Evolutionary conservation across 805 yeast genomes (phyloP).

Genomic region (Barnettozyma populi): DNA sequence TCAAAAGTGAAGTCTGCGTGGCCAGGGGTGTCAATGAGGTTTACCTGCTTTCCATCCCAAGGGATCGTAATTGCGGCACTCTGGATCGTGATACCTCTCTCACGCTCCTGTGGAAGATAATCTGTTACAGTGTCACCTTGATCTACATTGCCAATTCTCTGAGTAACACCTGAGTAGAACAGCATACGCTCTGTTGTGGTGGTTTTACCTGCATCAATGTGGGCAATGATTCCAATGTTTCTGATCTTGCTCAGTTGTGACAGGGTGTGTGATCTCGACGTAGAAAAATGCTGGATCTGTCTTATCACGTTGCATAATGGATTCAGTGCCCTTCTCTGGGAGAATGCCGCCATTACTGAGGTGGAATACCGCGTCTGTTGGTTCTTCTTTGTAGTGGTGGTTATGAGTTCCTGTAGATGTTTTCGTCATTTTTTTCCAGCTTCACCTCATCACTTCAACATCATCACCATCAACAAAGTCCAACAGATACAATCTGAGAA

Average conservation of each 20-base stretch:
- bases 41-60: slow-evolving; percentile 75
- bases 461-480: background rate
- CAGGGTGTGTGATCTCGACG: background rate
- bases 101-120: slow-evolving; percentile 81
- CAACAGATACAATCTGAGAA: background rate
- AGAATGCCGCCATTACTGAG: background rate
- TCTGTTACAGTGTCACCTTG: slow-evolving; percentile 97
- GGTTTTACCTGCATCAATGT: slow-evolving; percentile 97
- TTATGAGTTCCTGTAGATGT: background rate
- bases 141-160: slow-evolving; percentile 86
- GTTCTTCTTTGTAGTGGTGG: background rate
- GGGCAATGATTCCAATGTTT: slow-evolving; percentile 97
- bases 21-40: slow-evolving; percentile 95
- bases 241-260: slow-evolving; percentile 38
- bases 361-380: background rate
- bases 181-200: slow-evolving; percentile 96
- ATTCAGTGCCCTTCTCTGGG: background rate
- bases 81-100: slow-evolving; percentile 92
- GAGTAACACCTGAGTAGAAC: slow-evolving; percentile 78
- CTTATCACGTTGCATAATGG: background rate
- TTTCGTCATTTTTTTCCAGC: background rate
- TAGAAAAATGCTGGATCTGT: background rate
- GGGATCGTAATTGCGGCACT: slow-evolving; percentile 91
- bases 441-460: background rate
- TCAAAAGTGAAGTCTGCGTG: slow-evolving; percentile 97